Conservation (phyloP, 805 yeast species). For the Lachancea thermotolerans region DNA sequence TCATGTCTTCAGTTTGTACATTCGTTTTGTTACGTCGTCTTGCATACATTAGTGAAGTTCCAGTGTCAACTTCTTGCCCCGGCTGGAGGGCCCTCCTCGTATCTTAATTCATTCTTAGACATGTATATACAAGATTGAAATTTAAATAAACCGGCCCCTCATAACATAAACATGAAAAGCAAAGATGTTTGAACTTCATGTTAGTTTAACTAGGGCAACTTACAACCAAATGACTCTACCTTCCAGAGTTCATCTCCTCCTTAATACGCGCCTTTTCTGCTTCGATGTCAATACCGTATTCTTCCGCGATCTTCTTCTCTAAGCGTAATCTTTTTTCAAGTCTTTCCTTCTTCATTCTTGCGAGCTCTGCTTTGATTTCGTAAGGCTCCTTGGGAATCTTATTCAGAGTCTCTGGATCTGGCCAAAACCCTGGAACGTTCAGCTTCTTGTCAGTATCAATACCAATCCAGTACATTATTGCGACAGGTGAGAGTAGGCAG, state of each 20-base stretch:
- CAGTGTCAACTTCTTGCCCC: too few relatives aligned
- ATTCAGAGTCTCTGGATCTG: slow-evolving; percentile 87
- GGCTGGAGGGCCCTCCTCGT: too few relatives aligned
- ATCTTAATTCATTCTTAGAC: too few relatives aligned
- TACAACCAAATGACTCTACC: slow-evolving; percentile 40
- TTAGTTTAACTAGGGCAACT: slow-evolving; percentile 49
- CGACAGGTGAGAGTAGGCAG: slow-evolving; percentile 77
- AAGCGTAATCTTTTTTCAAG: slow-evolving; percentile 64
- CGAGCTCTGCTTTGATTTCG: slow-evolving; percentile 86
- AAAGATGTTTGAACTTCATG: too few relatives aligned
- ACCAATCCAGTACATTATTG: slow-evolving; percentile 92
- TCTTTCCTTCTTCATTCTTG: slow-evolving; percentile 74
- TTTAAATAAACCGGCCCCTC: too few relatives aligned
- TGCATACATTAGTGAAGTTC: too few relatives aligned
- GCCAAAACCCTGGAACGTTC: slow-evolving; percentile 93
- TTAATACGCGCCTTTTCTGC: slow-evolving; percentile 36
- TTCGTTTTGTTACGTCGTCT: too few relatives aligned
- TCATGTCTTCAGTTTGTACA: too few relatives aligned
- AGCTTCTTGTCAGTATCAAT: slow-evolving; percentile 82
- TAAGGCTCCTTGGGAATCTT: slow-evolving; percentile 89
- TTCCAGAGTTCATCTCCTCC: slow-evolving; percentile 12
- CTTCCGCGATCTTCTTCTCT: slow-evolving; percentile 61
- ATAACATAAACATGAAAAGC: too few relatives aligned
- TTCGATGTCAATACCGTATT: slow-evolving; percentile 55
- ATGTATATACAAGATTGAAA: too few relatives aligned